These are phyloP conservation scores for Talaromyces rugulosus DNA, from an alignment of 2,329 filamentous ascomycete genomes.

Conservation along the genomic window DNA sequence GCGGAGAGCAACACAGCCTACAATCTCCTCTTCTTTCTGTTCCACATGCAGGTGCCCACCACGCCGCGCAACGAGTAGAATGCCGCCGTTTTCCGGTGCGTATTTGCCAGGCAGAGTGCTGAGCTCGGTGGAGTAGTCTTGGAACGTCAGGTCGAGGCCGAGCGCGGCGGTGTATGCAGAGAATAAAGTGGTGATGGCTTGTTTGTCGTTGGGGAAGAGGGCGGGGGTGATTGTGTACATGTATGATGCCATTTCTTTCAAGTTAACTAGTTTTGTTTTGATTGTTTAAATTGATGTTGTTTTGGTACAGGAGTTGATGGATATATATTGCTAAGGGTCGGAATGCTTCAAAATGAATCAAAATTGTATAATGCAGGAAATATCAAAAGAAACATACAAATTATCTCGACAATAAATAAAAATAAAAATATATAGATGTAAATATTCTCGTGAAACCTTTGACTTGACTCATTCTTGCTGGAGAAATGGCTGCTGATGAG, in stretches of 20 bases:
- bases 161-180: conserved; percentile 42
- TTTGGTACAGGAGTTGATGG: not conserved
- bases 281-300: not conserved
- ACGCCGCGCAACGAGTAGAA: conserved; percentile 45
- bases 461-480: not conserved
- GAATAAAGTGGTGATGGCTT: conserved; percentile 41
- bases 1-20: conserved; percentile 52
- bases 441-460: not conserved
- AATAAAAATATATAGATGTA: not conserved
- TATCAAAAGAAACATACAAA: not conserved
- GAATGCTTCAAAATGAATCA: too few relatives aligned
- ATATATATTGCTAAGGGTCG: not conserved
- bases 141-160: conserved; percentile 54
- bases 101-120: conserved; percentile 54
- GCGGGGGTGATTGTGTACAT: conserved; percentile 36
- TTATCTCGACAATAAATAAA: not conserved
- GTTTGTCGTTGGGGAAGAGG: conserved; percentile 38
- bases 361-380: too few relatives aligned
- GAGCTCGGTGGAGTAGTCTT: conserved; percentile 53
- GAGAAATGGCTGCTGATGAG: not conserved
- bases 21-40: conserved; percentile 11
- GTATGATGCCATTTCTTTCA: not conserved
- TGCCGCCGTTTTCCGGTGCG: conserved; percentile 39
- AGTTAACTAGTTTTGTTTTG: not conserved
- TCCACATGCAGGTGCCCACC: conserved; percentile 13